Evolutionary conservation across 257 asterid genomes (phyloP).

Genomic region (Nicotiana attenuata): DNA sequence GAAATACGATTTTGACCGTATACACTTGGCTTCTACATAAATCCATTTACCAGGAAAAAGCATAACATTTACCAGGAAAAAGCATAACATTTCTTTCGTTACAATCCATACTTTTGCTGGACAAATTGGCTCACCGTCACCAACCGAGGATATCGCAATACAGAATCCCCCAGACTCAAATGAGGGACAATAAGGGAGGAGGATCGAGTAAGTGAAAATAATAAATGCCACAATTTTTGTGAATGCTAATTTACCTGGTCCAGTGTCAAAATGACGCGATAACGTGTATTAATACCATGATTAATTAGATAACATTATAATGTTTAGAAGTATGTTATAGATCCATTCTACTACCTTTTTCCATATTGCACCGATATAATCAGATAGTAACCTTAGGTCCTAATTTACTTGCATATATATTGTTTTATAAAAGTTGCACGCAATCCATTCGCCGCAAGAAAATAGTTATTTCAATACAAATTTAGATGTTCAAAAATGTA

Average conservation of each 20-base stretch:
- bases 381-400: not conserved
- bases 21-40: too few species aligned
- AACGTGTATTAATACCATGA: not conserved
- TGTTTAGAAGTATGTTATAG: not conserved
- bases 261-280: too few species aligned
- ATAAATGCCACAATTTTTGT: too few species aligned
- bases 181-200: not conserved
- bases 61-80: too few species aligned
- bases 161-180: too few species aligned
- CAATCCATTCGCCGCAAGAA: not conserved
- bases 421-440: not conserved
- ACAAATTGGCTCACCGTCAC: not conserved
- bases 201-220: too few species aligned
- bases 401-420: not conserved
- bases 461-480: not conserved
- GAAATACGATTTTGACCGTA: too few species aligned
- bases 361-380: not conserved
- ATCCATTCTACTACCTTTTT: not conserved
- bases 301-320: too few species aligned
- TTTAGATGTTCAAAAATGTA: not conserved
- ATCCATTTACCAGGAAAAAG: too few species aligned
- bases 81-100: too few species aligned
- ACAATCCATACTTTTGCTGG: not conserved
- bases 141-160: too few species aligned
- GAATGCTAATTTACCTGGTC: not conserved